Conservation (phyloP, 2,329 filamentous ascomycete genomes). For the Alternaria brassicae region DNA sequence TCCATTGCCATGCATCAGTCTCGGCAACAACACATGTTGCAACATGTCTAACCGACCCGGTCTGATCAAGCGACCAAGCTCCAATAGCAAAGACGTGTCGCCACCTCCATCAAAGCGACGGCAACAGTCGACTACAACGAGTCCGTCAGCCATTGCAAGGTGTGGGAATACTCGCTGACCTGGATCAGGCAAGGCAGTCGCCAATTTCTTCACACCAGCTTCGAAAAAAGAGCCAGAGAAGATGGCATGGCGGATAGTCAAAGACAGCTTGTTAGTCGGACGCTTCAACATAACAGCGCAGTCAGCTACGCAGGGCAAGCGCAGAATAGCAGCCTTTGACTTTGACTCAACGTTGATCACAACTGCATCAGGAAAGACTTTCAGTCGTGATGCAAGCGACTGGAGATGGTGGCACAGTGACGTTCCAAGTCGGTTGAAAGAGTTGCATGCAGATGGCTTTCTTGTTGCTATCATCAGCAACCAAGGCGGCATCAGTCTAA, state of each 20-base stretch:
- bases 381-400: constrained; percentile 72
- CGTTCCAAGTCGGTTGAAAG: constrained; percentile 71
- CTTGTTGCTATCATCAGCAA: constrained; percentile 84
- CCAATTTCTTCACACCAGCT: constrained; percentile 85
- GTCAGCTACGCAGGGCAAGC: constrained; percentile 23
- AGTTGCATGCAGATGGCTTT: constrained; percentile 77
- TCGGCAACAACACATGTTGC: neutral
- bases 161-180: constrained; percentile 5
- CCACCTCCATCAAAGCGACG: constrained; percentile 65
- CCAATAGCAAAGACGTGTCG: constrained; percentile 58
- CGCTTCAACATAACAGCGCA: constrained; percentile 64
- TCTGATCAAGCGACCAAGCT: constrained; percentile 47
- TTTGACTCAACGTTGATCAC: constrained; percentile 84
- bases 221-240: constrained; percentile 85
- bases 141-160: constrained; percentile 48
- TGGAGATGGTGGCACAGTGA: constrained; percentile 92
- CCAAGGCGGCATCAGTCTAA: constrained; percentile 81
- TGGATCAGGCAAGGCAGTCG: constrained; percentile 68
- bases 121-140: constrained; percentile 62
- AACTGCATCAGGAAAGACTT: constrained; percentile 81
- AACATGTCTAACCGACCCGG: constrained; percentile 31
- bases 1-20: neutral
- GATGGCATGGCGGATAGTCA: constrained; percentile 72
- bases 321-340: constrained; percentile 50
- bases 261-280: constrained; percentile 77